Base-by-base conservation (phyloP, 345 rosid species). In the Citrus glauca region DNA sequence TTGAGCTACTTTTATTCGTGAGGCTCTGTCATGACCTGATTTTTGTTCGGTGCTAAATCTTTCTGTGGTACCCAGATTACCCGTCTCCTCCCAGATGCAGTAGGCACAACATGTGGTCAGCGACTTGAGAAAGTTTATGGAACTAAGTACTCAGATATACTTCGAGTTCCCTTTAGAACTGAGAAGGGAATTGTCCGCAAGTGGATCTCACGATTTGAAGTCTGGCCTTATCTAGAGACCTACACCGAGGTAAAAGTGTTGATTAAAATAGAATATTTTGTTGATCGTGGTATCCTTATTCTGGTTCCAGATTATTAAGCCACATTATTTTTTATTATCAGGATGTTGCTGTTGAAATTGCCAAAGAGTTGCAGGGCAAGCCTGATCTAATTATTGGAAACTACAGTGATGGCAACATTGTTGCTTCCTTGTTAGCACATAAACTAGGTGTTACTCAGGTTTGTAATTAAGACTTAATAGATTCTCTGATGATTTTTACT, bases 171-270 rank as follows among this genome's bases (percentile, higher is more conserved):
- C 53, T 95, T 95, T 77, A 88, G 91, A 84, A 80, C 88, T 6
- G 95, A 91, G 81, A 84, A 92, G 84, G 98, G 98, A 37, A 83
- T 90, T 6, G 92, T 95, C 59, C 91, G 98, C 33, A 80, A 80
- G 73, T 95, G 98, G 98, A 95, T 95, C 87, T 95, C 98, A 2
- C 78, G 98, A 78, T 95, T 95, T 25, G 97, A 95, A 87, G 98
- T 95, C 68, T 95, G 98, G 98, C 98, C 98, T 25, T 95, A 95
- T 76, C 87, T 95, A 74, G 98, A 92, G 84, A 91, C 90, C 66
- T 95, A 81, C 86, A 87, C 98, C 1, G 98, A 95, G 98, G 97
- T 94, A 75, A 68, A 30, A 70, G 22, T 24, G 17, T 45, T 75
- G 11, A 28, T 33, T 13, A 14, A 37, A 16, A 4, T 28, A 30